These are phyloP conservation scores for Brasenia schreberi DNA, from an alignment of 164 flowering plant genomes.

Conservation along the genomic window DNA sequence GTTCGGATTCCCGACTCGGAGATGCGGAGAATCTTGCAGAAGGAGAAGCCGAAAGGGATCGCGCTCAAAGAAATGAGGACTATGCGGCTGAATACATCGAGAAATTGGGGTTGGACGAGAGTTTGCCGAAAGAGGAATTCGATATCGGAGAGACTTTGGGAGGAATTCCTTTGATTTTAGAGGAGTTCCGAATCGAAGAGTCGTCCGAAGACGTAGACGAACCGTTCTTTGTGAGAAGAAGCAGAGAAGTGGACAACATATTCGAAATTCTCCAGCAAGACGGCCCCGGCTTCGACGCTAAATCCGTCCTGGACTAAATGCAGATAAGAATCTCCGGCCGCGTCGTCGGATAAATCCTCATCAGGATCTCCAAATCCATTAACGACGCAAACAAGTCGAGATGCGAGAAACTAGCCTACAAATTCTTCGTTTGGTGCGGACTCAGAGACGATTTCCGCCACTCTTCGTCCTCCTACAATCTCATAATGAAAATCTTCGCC, in stretches of 20 bases:
- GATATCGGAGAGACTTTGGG: neutral
- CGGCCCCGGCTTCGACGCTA: conserved; percentile 61
- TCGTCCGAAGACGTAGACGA: neutral
- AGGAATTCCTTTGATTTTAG: neutral
- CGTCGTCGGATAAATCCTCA: conserved; percentile 62
- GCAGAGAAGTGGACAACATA: conserved; percentile 28
- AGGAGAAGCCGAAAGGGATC: neutral
- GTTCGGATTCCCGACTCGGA: neutral
- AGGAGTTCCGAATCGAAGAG: neutral
- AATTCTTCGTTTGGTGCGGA: conserved; percentile 73
- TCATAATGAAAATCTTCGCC: conserved; percentile 72
- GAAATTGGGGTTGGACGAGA: neutral
- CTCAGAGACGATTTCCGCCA: conserved; percentile 48
- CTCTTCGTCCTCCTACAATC: conserved; percentile 47
- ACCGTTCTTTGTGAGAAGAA: neutral
- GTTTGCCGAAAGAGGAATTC: neutral
- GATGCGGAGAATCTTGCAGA: neutral
- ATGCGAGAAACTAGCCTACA: conserved; percentile 60
- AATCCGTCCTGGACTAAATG: conserved; percentile 35
- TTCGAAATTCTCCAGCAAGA: conserved; percentile 51
- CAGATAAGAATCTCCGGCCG: conserved; percentile 33
- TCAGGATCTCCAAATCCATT: conserved; percentile 33
- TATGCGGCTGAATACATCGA: neutral
- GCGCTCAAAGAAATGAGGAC: neutral
- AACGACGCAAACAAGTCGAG: conserved; percentile 26